Conservation (phyloP, 2,329 filamentous ascomycete genomes). For the Mycocentrospora acerina region DNA sequence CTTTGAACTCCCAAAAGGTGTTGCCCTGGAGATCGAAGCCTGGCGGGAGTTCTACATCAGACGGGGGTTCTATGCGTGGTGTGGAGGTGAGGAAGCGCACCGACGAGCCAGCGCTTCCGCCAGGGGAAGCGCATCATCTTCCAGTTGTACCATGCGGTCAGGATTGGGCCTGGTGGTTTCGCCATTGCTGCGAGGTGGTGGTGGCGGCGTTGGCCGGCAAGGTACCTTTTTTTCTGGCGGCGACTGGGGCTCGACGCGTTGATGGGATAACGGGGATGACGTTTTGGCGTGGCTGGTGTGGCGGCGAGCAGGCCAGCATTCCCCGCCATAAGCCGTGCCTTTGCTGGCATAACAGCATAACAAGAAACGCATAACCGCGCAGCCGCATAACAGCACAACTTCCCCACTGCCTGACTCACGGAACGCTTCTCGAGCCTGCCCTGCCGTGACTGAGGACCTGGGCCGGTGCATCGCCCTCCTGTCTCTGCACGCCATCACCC, state of each 20-base stretch:
- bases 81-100: slow-evolving; percentile 39
- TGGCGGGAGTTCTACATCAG: slow-evolving; percentile 30
- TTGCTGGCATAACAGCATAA: slow-evolving; percentile 8
- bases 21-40: slow-evolving; percentile 64
- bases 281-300: too few species aligned
- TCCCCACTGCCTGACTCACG: not conserved
- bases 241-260: too few species aligned
- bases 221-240: not conserved
- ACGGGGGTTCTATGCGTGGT: slow-evolving; percentile 6
- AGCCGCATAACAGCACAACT: slow-evolving; percentile 5
- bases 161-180: slow-evolving; percentile 39
- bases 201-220: slow-evolving; percentile 23
- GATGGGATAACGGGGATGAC: too few species aligned
- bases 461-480: not conserved
- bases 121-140: slow-evolving; percentile 63
- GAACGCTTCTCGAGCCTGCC: slow-evolving; percentile 2
- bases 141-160: slow-evolving; percentile 61
- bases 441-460: slow-evolving; percentile 5
- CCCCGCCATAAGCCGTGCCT: slow-evolving; percentile 2
- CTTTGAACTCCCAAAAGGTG: slow-evolving; percentile 68
- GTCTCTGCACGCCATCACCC: not conserved
- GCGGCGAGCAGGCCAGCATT: slow-evolving; percentile 7
- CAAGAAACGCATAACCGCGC: not conserved
- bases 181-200: slow-evolving; percentile 34
- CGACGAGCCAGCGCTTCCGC: slow-evolving; percentile 61